phyloP scores from a whole-genome alignment of 352 stramenopile species.

The Pythium aquatile region DNA sequence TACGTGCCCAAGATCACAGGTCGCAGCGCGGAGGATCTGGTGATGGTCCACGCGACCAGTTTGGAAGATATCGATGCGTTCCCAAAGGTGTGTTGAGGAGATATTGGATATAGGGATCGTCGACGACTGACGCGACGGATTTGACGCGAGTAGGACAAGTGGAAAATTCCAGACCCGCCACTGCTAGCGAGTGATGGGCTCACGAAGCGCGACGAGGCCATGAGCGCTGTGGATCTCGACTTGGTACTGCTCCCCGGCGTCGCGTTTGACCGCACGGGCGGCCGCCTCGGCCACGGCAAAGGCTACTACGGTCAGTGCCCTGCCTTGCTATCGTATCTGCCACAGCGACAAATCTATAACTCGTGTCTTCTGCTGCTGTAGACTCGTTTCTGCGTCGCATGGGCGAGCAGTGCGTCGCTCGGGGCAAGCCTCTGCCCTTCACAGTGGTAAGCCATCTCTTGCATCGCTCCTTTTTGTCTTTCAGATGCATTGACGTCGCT shows the following conservation, averaged over 20 bases:
- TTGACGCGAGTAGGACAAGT: constrained; percentile 65
- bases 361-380: constrained; percentile 14
- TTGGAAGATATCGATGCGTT: constrained; percentile 74
- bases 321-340: neutral
- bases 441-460: constrained; percentile 51
- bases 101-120: no score
- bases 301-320: constrained; percentile 76
- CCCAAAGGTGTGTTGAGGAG: constrained; percentile 50
- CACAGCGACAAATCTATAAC: no score
- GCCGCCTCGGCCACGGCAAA: constrained; percentile 84
- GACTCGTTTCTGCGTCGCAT: constrained; percentile 75
- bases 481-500: neutral
- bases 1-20: constrained; percentile 89
- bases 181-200: constrained; percentile 27
- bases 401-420: constrained; percentile 40
- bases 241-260: constrained; percentile 83
- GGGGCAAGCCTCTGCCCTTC: constrained; percentile 38
- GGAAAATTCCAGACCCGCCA: constrained; percentile 82
- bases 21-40: constrained; percentile 58
- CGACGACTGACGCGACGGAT: neutral
- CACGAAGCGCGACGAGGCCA: constrained; percentile 36
- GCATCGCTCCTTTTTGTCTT: neutral
- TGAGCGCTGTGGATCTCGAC: constrained; percentile 55
- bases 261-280: constrained; percentile 75
- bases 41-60: constrained; percentile 69